Evolutionary conservation across 768 basidiomycete species (phyloP).

Genomic region (Auricularia heimuer): DNA sequence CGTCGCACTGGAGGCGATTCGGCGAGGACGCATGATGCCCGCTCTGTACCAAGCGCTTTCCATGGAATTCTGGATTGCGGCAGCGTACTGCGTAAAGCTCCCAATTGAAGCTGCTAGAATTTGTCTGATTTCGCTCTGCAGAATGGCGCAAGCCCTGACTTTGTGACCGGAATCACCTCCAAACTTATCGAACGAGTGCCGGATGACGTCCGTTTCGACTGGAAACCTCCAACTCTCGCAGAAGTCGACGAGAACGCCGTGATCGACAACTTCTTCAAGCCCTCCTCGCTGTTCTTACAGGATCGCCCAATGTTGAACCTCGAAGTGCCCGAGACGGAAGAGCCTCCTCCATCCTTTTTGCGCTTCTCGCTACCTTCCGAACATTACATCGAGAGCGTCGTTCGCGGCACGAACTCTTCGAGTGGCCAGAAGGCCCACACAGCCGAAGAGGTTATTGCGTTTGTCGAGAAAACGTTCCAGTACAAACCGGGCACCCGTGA

Average conservation of each 20-base stretch:
- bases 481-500: conserved; percentile 56
- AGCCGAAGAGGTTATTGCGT: conserved; percentile 50
- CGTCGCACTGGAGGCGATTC: conserved; percentile 74
- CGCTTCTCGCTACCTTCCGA: conserved; percentile 67
- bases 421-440: conserved; percentile 55
- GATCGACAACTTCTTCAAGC: conserved; percentile 56
- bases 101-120: conserved; percentile 8
- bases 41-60: conserved; percentile 53
- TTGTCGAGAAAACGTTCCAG: conserved; percentile 38
- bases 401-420: conserved; percentile 52
- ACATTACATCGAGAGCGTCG: conserved; percentile 52
- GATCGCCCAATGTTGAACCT: conserved; percentile 33
- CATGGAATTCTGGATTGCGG: conserved; percentile 83
- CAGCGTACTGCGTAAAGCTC: conserved; percentile 75
- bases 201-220: conserved; percentile 45
- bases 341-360: conserved; percentile 23
- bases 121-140: conserved; percentile 20
- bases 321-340: conserved; percentile 6
- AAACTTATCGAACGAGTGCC: conserved; percentile 43
- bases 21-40: conserved; percentile 51
- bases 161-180: conserved; percentile 67
- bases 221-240: conserved; percentile 56
- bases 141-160: conserved; percentile 76
- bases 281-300: conserved; percentile 38
- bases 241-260: conserved; percentile 51